Evolutionary conservation across 306 rosid genomes (phyloP).

Genomic region (Luffa aegyptiaca): DNA sequence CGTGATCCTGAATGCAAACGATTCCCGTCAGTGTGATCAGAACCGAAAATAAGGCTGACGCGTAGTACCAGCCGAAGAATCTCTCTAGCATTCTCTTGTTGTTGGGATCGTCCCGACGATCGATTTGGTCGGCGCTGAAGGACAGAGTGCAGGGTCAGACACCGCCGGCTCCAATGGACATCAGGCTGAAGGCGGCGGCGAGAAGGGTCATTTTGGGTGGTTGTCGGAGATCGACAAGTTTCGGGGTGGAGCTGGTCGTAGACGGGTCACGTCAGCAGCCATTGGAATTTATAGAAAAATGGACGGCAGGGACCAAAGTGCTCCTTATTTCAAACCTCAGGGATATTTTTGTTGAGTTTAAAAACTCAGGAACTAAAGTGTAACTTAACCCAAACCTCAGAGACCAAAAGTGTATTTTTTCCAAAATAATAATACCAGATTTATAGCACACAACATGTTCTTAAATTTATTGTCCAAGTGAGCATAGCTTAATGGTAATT

Average conservation of each 20-base stretch:
- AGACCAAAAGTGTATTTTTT: too few species aligned
- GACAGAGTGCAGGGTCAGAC: slow-evolving; percentile 41
- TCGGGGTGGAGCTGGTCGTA: slow-evolving; percentile 20
- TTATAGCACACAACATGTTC: too few species aligned
- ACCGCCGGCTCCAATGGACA: slow-evolving; percentile 56
- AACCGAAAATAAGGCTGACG: slow-evolving; percentile 32
- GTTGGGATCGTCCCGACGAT: slow-evolving; percentile 23
- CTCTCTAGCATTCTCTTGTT: slow-evolving; percentile 36
- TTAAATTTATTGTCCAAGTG: too few species aligned
- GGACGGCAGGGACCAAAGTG: too few species aligned
- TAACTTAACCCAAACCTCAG: too few species aligned
- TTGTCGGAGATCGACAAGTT: slow-evolving; percentile 31
- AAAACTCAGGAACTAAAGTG: too few species aligned
- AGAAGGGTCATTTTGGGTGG: slow-evolving; percentile 36
- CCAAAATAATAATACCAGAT: too few species aligned
- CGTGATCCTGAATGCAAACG: slow-evolving; percentile 43
- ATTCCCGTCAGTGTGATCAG: slow-evolving; percentile 40
- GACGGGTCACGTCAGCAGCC: too few species aligned
- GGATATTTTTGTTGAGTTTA: too few species aligned
- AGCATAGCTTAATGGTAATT: too few species aligned
- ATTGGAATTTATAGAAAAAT: too few species aligned
- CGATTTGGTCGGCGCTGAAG: slow-evolving; percentile 60
- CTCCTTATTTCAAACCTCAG: too few species aligned
- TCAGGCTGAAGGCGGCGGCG: slow-evolving; percentile 22
- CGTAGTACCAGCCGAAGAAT: slow-evolving; percentile 53